phyloP scores from a whole-genome alignment of 148 eudicot genomes.

The Chenopodium berlandieri region DNA sequence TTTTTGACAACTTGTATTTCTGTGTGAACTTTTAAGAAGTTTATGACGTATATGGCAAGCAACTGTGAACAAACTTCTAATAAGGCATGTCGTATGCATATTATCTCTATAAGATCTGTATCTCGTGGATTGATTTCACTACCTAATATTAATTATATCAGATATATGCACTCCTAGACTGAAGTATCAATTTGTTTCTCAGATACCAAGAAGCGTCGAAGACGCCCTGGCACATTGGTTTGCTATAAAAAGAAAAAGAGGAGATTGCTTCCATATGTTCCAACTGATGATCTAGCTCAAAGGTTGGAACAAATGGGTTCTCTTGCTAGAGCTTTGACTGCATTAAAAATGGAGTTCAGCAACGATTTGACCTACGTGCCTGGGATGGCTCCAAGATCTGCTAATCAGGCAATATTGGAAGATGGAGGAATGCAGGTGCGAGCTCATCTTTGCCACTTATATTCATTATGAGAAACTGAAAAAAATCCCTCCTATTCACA shows the following conservation, averaged over 20 bases:
- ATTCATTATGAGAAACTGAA: not conserved
- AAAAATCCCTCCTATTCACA: not conserved
- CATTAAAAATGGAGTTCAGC: slow-evolving; percentile 57
- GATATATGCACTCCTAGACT: slow-evolving; percentile 15
- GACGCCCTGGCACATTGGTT: slow-evolving; percentile 55
- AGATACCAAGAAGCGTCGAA: slow-evolving; percentile 76
- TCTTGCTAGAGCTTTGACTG: slow-evolving; percentile 71
- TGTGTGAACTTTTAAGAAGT: not conserved
- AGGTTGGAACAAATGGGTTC: slow-evolving; percentile 80
- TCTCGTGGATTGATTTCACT: not conserved
- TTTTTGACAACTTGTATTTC: not conserved
- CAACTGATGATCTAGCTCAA: slow-evolving; percentile 55
- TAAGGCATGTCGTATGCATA: not conserved
- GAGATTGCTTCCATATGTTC: slow-evolving; percentile 63
- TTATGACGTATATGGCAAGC: too few relatives aligned
- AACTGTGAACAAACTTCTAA: not conserved
- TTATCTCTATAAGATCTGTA: not conserved
- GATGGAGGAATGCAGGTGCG: slow-evolving; percentile 92
- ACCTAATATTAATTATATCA: not conserved
- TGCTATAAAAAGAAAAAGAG: slow-evolving; percentile 66
- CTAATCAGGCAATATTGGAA: slow-evolving; percentile 72
- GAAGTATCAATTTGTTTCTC: slow-evolving; percentile 19
- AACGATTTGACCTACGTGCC: slow-evolving; percentile 71
- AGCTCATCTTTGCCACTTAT: not conserved
- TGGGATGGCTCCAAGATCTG: slow-evolving; percentile 77